These are phyloP conservation scores for Leccinum olivaceopallidum DNA, from an alignment of 768 basidiomycete genomes.

Conservation along the genomic window DNA sequence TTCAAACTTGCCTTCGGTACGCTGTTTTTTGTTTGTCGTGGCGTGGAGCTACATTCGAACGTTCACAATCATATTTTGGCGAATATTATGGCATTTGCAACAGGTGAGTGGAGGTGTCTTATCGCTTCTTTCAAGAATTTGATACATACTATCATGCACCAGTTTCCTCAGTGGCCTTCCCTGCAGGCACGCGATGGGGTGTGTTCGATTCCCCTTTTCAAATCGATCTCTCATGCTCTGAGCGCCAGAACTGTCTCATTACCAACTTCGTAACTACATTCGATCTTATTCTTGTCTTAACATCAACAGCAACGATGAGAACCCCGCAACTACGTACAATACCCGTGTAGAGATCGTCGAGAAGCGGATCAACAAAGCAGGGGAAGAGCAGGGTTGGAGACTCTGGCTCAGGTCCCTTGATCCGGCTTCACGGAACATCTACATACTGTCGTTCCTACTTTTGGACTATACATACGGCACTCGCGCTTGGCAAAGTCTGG, in stretches of 20 bases:
- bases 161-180: conserved; percentile 20
- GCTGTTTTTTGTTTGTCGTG: background rate
- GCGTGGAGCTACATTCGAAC: background rate
- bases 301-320: conserved; percentile 36
- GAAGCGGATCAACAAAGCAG: conserved; percentile 33
- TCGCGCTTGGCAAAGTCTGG: conserved; percentile 20
- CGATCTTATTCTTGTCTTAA: conserved; percentile 16
- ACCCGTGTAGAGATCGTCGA: conserved; percentile 49
- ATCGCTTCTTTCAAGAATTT: background rate
- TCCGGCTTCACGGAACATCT: conserved; percentile 13
- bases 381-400: conserved; percentile 14
- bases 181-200: conserved; percentile 17
- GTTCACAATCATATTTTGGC: background rate
- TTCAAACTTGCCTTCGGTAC: conserved; percentile 12
- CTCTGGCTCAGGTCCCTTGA: conserved; percentile 13
- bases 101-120: background rate
- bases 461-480: conserved; percentile 5
- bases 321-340: conserved; percentile 41
- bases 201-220: background rate
- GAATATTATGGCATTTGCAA: background rate
- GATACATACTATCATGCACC: background rate
- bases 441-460: background rate
- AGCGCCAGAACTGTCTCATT: conserved; percentile 33
- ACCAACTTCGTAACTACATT: conserved; percentile 35
- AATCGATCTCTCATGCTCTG: background rate